A percentile compares a stretch with the other conserved stretches of the same genome.
Evolutionary conservation across 352 stramenopile genomes (phyloP).

Genomic region (Globisporangium okanoganense): DNA sequence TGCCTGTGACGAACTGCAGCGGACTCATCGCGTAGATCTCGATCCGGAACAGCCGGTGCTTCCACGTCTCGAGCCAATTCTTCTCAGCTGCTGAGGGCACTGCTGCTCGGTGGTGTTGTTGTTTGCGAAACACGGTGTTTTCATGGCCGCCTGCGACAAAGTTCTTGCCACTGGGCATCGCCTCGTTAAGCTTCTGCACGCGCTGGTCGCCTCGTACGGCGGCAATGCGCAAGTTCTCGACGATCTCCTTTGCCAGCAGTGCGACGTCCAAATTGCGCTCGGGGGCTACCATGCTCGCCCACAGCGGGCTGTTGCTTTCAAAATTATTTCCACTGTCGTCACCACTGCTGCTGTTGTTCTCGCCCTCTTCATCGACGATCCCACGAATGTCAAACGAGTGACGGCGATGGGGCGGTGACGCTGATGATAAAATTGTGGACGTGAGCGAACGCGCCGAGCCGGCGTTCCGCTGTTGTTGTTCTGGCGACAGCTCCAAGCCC

Average conservation of each 20-base stretch:
- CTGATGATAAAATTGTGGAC: neutral
- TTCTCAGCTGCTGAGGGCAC: neutral
- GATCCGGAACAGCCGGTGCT: slow-evolving; percentile 17
- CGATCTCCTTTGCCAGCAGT: slow-evolving; percentile 31
- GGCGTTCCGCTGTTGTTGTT: neutral
- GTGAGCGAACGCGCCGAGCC: neutral
- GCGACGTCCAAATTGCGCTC: slow-evolving; percentile 19
- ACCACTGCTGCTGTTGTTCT: neutral
- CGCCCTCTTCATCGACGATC: neutral
- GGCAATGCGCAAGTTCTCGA: slow-evolving; percentile 30
- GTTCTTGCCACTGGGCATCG: slow-evolving; percentile 20
- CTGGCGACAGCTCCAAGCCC: neutral
- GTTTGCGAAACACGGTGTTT: slow-evolving; percentile 1
- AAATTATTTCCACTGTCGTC: neutral
- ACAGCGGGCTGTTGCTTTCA: slow-evolving; percentile 7
- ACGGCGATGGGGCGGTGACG: neutral
- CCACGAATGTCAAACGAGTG: slow-evolving; percentile 7
- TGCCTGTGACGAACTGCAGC: slow-evolving; percentile 37
- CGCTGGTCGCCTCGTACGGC: slow-evolving; percentile 26
- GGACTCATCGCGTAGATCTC: slow-evolving; percentile 17
- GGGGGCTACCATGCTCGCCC: slow-evolving; percentile 8
- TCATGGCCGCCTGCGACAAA: slow-evolving; percentile 7
- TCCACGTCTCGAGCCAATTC: slow-evolving; percentile 24
- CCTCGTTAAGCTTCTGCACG: slow-evolving; percentile 19
- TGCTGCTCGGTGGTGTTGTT: slow-evolving; percentile 1